These are phyloP conservation scores for Termitomyces sp. DNA, from an alignment of 768 basidiomycete genomes.

Conservation along the genomic window DNA sequence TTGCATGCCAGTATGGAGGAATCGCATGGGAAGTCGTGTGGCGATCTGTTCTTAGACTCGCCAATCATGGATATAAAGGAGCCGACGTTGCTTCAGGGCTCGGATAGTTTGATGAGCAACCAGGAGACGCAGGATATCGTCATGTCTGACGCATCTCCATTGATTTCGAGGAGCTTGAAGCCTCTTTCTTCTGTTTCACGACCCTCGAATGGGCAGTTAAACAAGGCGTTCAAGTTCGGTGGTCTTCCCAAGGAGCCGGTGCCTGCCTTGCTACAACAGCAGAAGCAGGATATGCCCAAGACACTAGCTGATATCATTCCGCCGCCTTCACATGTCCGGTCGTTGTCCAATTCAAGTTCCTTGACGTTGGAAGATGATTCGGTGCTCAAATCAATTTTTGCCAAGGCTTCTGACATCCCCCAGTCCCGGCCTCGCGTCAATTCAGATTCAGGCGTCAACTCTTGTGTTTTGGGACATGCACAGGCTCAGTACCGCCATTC, in stretches of 20 bases:
- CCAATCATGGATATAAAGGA: constrained; percentile 27
- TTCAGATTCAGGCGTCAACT: constrained; percentile 40
- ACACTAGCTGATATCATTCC: constrained; percentile 78
- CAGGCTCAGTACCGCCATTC: constrained; percentile 25
- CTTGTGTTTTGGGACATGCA: constrained; percentile 17
- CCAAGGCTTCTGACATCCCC: constrained; percentile 23
- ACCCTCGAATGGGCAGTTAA: constrained; percentile 61
- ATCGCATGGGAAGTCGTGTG: constrained; percentile 6
- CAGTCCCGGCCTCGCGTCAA: constrained; percentile 26
- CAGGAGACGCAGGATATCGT: constrained; percentile 18
- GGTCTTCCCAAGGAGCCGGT: constrained; percentile 31
- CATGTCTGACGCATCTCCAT: constrained; percentile 9
- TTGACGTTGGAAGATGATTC: constrained; percentile 45
- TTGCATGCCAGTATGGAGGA: constrained; percentile 15
- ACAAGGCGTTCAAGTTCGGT: constrained; percentile 72
- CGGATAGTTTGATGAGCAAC: constrained; percentile 23
- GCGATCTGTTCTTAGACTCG: constrained; percentile 22
- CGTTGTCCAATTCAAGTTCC: constrained; percentile 32
- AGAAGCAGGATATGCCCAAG: constrained; percentile 26
- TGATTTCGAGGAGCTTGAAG: constrained; percentile 11
- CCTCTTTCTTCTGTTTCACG: constrained; percentile 30
- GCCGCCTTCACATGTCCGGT: constrained; percentile 45
- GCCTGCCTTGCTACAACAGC: constrained; percentile 14
- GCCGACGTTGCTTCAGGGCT: constrained; percentile 32
- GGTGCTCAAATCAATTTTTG: constrained; percentile 49